Evolutionary conservation across 768 basidiomycete genomes (phyloP).

Genomic region (Rubroboletus satanas): DNA sequence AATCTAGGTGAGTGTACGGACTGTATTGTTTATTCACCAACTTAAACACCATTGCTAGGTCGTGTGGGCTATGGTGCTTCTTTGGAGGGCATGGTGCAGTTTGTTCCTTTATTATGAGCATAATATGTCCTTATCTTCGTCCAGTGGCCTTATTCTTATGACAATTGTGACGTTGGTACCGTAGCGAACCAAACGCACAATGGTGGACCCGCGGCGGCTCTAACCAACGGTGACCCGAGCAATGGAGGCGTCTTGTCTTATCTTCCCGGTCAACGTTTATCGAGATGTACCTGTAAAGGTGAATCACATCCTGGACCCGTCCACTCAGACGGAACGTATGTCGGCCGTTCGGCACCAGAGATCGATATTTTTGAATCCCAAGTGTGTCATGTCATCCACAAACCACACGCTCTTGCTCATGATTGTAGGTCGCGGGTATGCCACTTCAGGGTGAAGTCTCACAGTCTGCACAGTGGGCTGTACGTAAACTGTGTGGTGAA

Average conservation of each 20-base stretch:
- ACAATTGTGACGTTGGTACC: slow-evolving; percentile 92
- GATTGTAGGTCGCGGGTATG: slow-evolving; percentile 35
- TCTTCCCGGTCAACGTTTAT: slow-evolving; percentile 84
- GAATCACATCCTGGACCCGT: slow-evolving; percentile 88
- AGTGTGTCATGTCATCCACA: slow-evolving; percentile 33
- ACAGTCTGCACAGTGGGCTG: slow-evolving; percentile 80
- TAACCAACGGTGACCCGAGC: slow-evolving; percentile 53
- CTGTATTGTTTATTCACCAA: background rate
- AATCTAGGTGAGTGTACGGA: slow-evolving; percentile 54
- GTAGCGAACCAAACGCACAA: slow-evolving; percentile 76
- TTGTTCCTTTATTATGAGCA: background rate
- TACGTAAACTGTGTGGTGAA: slow-evolving; percentile 34
- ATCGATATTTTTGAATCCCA: slow-evolving; percentile 90
- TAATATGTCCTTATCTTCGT: background rate
- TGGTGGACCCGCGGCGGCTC: slow-evolving; percentile 58
- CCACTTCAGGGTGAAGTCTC: slow-evolving; percentile 59
- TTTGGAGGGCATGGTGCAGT: slow-evolving; percentile 72
- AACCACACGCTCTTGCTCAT: background rate
- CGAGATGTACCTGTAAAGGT: slow-evolving; percentile 81
- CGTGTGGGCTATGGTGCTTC: slow-evolving; percentile 86
- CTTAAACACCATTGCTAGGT: slow-evolving; percentile 35
- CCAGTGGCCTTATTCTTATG: slow-evolving; percentile 82
- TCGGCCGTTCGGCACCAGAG: slow-evolving; percentile 82
- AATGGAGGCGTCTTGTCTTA: slow-evolving; percentile 62
- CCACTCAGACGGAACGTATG: slow-evolving; percentile 69